phyloP scores from a whole-genome alignment of 345 rosid species.

The Theobroma cacao region DNA sequence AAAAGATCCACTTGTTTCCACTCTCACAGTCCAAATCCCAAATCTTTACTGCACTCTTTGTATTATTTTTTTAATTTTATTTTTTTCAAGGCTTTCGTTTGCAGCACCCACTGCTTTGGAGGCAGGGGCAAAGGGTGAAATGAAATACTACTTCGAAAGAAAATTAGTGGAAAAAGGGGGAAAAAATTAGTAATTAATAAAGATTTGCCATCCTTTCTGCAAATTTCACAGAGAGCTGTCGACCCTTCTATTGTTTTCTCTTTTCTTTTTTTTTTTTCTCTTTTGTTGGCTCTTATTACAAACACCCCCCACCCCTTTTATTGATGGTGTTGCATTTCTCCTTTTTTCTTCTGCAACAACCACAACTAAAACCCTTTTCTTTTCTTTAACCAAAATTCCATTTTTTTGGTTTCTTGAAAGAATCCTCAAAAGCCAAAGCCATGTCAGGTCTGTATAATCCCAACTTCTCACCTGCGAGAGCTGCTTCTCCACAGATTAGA shows the following conservation, averaged over 20 bases:
- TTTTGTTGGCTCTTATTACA: slow-evolving; percentile 6
- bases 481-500: slow-evolving; percentile 98
- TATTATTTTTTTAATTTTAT: background rate
- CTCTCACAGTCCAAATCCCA: background rate
- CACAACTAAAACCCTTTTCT: slow-evolving; percentile 40
- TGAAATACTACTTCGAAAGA: no score
- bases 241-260: background rate
- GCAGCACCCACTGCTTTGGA: background rate
- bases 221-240: slow-evolving; percentile 26
- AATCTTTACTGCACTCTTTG: background rate
- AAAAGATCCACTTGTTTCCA: background rate
- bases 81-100: background rate
- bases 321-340: slow-evolving; percentile 39
- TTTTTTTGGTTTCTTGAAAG: slow-evolving; percentile 15
- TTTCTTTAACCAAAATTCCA: slow-evolving; percentile 23
- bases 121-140: background rate
- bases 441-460: slow-evolving; percentile 98
- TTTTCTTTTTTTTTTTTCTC: background rate
- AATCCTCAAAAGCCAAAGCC: slow-evolving; percentile 25
- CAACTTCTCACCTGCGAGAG: slow-evolving; percentile 93
- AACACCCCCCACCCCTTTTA: slow-evolving; percentile 29
- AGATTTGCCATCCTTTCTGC: slow-evolving; percentile 19
- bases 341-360: slow-evolving; percentile 39
- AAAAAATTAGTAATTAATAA: background rate
- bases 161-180: no score